Base-by-base conservation (phyloP, 2,329 filamentous ascomycete genomes). In the Fusarium brevicatenulatum region DNA sequence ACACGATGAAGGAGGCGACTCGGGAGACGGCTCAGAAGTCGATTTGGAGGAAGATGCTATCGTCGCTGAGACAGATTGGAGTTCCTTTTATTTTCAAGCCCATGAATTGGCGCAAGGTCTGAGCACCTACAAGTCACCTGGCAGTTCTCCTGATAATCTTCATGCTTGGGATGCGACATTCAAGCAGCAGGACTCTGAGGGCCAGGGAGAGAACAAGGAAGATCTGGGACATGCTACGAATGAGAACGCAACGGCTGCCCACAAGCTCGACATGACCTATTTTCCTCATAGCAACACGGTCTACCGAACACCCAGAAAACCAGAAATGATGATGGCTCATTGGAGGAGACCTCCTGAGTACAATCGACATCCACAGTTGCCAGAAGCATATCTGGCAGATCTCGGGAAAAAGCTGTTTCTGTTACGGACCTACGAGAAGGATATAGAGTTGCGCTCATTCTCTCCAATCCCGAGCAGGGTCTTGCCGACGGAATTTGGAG, bases 391-490 rank as follows among this genome's bases (percentile, higher is more conserved):
- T 18, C 30, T 73, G 63, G 54, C 61, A 37, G 66, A 68, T 13
- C 68, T 67, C 25, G 66, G 58, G 7, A 53, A 66, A 23, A 73
- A 64, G 56, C 52, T 78, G 52, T 79, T 79, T 55, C 78, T 89
- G 36, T 73, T 90, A 30, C 85, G 87, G n/a, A 84, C 85, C 15
- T 86, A 85, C 68, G 82, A 84, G 65, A 83, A 83, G 53, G 86
- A 87, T 37, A 71, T 88, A 32, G 87, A 89, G 76, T 78, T 90
- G 37, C 74, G 84, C 34, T 81, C 80, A 18, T 79, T 85, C 7
- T 76, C 66, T 18, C 40, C 64, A 10, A 55, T 73, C 37, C 53
- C 72, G 63, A 60, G 63, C 34, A 69, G 78, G 67, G 19, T 53
- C 12, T 28, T 61, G 52, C 46, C 62, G 39, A 49, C 30, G 21